Percentiles rank a stretch among this genome's conserved stretches.
These are phyloP conservation scores for Dictyostelium intermedium DNA, from an alignment of 78 protist species.

Conservation along the genomic window DNA sequence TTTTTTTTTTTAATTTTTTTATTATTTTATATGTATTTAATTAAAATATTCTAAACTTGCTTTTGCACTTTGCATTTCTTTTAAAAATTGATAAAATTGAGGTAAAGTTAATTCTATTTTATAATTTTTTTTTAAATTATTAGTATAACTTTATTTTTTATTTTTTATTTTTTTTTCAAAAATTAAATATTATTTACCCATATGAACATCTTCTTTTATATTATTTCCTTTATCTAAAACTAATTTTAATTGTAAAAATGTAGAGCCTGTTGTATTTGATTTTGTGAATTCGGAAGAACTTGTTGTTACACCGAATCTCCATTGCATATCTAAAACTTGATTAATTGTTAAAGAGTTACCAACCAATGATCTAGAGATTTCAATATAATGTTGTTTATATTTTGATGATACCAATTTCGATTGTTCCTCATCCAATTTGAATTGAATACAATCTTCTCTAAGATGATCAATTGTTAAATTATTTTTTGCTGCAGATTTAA, in stretches of 20 bases:
- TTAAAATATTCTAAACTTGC: constrained; percentile 77
- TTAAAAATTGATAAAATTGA: constrained; percentile 79
- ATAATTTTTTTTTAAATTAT: not conserved
- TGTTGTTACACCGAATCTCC: constrained; percentile 82
- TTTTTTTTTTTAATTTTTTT: not conserved
- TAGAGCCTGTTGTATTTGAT: constrained; percentile 23
- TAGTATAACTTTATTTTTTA: not conserved
- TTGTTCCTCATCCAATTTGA: constrained; percentile 57
- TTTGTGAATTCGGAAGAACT: constrained; percentile 11
- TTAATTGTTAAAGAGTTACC: constrained; percentile 73
- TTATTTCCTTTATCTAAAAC: constrained; percentile 76
- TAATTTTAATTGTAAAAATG: constrained; percentile 75
- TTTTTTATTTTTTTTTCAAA: not conserved
- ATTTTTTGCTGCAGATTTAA: constrained; percentile 40
- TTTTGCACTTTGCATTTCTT: constrained; percentile 83
- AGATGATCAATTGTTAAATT: constrained; percentile 44
- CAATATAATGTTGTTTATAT: constrained; percentile 64
- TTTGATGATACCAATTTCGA: constrained; percentile 28
- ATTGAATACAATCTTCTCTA: constrained; percentile 44
- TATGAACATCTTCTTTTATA: constrained; percentile 69
- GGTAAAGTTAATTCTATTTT: constrained; percentile 71
- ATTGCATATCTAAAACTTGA: constrained; percentile 82
- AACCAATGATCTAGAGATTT: constrained; percentile 70
- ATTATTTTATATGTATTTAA: not conserved
- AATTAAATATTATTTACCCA: constrained; percentile 34